These are phyloP conservation scores for Penicillium vulpinum DNA, from an alignment of 2,329 filamentous ascomycete genomes.

Conservation along the genomic window DNA sequence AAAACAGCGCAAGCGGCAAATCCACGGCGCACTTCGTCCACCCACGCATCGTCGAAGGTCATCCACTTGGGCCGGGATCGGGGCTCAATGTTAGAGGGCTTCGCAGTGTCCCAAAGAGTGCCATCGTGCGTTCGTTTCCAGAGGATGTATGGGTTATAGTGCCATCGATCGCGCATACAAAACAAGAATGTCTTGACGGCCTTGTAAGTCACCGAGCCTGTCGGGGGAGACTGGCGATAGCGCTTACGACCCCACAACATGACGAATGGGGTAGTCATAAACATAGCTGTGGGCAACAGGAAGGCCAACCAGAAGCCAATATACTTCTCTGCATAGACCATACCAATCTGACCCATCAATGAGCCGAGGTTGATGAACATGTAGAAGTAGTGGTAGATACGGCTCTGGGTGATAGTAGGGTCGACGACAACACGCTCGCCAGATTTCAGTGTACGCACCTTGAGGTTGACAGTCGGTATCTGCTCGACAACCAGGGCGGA, in stretches of 20 bases:
- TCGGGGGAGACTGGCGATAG: neutral
- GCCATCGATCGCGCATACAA: neutral
- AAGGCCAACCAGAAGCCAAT: neutral
- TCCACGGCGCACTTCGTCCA: slow-evolving; percentile 73
- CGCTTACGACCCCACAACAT: neutral
- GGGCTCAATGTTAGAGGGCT: slow-evolving; percentile 7
- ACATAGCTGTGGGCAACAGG: neutral
- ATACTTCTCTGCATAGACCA: neutral
- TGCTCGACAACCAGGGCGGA: neutral
- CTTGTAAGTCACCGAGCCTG: neutral
- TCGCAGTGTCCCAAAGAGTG: neutral
- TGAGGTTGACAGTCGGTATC: neutral
- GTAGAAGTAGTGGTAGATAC: neutral
- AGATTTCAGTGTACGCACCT: neutral
- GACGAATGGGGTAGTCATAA: neutral
- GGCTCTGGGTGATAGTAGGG: neutral
- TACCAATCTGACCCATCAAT: neutral
- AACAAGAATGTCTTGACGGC: neutral
- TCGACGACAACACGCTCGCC: neutral
- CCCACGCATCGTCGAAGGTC: slow-evolving; percentile 74
- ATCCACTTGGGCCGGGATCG: slow-evolving; percentile 17
- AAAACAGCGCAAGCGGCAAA: slow-evolving; percentile 70
- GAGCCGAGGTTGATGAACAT: neutral
- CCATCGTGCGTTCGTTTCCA: neutral
- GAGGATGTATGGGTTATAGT: neutral